Evolutionary conservation across 257 asterid species (phyloP).

Genomic region (Solanum arcanum): DNA sequence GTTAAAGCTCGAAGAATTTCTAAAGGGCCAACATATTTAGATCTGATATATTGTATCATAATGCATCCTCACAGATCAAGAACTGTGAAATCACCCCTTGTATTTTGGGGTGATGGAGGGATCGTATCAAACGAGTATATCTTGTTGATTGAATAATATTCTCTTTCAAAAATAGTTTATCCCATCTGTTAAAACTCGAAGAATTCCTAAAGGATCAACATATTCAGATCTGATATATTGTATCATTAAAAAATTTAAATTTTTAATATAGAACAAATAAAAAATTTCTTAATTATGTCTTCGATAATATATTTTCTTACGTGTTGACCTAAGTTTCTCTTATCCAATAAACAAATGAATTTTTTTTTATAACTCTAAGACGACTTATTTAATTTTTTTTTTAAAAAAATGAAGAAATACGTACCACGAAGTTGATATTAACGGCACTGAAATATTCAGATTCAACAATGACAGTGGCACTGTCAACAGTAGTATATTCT

Average conservation of each 20-base stretch:
- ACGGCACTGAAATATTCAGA: constrained; percentile 47
- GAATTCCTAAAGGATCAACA: not conserved
- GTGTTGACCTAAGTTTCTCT: not conserved
- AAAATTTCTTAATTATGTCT: not conserved
- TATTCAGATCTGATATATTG: fast-evolving
- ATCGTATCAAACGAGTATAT: not conserved
- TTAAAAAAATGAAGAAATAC: not conserved
- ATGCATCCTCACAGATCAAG: not conserved
- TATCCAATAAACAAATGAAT: not conserved
- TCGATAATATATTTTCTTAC: not conserved
- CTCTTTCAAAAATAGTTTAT: too few species aligned
- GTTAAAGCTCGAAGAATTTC: too few species aligned
- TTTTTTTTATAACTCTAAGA: not conserved
- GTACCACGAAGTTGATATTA: constrained; percentile 60
- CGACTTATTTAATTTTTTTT: not conserved
- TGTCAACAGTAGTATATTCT: constrained; percentile 36
- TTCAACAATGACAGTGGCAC: constrained; percentile 48
- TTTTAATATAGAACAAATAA: fast-evolving
- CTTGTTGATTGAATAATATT: too few species aligned
- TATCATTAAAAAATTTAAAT: not conserved
- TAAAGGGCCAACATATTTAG: too few species aligned
- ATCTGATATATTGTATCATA: too few species aligned
- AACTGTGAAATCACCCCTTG: not conserved
- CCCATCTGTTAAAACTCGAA: not conserved
- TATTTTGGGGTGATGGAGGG: not conserved